Percentiles rank a stretch among this genome's conserved stretches.
phyloP scores from a whole-genome alignment of 2,329 filamentous ascomycete genomes.

The Diaporthe capsici region DNA sequence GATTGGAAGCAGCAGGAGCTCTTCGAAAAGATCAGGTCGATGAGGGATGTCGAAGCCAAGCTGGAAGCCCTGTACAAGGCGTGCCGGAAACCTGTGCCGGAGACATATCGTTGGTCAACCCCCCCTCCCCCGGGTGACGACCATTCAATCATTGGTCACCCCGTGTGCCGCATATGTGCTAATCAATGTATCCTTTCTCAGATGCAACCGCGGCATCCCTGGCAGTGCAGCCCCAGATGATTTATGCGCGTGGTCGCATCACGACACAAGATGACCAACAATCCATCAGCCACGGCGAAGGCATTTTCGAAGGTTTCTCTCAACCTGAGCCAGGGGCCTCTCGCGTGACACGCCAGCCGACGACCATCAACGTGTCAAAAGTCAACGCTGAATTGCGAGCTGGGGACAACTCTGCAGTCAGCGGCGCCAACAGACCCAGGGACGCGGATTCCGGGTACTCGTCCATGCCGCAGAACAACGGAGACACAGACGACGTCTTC shows the following conservation, averaged over 20 bases:
- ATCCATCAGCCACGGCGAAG: too few species aligned
- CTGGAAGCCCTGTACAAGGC: constrained; percentile 13
- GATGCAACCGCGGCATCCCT: not conserved
- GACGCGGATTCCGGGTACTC: not conserved
- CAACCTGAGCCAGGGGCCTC: fast-evolving
- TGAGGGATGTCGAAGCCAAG: not conserved
- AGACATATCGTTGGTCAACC: constrained; percentile 6
- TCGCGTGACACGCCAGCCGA: not conserved
- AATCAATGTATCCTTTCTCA: not conserved
- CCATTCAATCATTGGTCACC: not conserved
- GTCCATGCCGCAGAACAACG: not conserved
- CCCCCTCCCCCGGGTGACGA: not conserved
- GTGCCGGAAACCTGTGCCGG: not conserved
- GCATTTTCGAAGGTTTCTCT: not conserved
- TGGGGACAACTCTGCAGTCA: not conserved
- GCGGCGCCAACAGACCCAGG: not conserved
- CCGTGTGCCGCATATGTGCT: not conserved
- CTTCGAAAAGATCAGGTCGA: not conserved
- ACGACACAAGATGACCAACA: not conserved
- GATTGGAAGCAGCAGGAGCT: not conserved
- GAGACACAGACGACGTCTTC: not conserved
- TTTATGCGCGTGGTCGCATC: not conserved
- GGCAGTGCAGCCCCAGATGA: not conserved
- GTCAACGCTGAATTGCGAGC: not conserved
- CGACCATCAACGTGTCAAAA: not conserved